A percentile compares a stretch with the other conserved stretches of the same genome.
Evolutionary conservation across 441 rosid genomes (phyloP).

Genomic region (Populus trichocarpa): DNA sequence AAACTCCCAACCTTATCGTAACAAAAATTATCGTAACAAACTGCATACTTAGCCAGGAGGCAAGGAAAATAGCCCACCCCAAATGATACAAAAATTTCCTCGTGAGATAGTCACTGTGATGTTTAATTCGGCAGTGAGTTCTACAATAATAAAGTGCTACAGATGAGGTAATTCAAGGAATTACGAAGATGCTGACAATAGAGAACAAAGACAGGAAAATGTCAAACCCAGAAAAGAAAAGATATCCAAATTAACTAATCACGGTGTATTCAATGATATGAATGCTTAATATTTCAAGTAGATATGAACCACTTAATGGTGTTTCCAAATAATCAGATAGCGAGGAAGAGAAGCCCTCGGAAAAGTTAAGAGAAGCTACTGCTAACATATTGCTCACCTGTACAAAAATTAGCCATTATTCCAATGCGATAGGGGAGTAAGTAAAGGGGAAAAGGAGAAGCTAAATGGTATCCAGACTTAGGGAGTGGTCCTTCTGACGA

Average conservation of each 20-base stretch:
- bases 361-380: conserved; percentile 65
- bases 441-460: background rate
- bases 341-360: conserved; percentile 52
- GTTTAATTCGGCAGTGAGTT: background rate
- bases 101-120: background rate
- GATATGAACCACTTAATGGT: conserved; percentile 39
- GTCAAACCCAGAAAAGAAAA: background rate
- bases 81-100: no score
- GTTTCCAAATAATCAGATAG: conserved; percentile 63
- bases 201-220: background rate
- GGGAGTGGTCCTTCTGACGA: background rate
- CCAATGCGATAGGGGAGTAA: background rate
- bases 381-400: conserved; percentile 63
- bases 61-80: no score
- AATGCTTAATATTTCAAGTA: background rate
- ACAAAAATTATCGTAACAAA: no score
- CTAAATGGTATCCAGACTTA: background rate
- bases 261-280: background rate
- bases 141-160: background rate
- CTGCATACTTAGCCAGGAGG: no score
- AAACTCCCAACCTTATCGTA: no score
- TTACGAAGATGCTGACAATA: background rate
- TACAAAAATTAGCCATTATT: conserved; percentile 10
- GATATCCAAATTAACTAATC: background rate
- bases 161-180: background rate